Evolutionary conservation across 1,284 basidiomycete species (phyloP), one percentile per base, ranked within the genome.

Genomic region (Xerocomus nothofagi): DNA sequence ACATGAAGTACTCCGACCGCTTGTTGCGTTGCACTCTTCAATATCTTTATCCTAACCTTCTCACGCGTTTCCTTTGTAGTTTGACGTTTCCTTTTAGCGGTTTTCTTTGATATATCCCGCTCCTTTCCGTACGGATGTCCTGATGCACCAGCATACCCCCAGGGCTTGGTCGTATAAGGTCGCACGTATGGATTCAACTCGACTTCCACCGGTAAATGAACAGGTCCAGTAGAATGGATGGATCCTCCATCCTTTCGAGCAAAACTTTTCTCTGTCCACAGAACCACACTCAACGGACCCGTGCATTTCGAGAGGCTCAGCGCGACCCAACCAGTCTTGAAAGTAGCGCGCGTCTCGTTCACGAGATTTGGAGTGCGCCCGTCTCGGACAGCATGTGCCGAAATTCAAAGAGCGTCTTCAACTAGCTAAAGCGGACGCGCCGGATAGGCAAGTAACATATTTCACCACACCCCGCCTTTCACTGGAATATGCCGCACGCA

Each of bases 211-310:
- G 60, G 56, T 1, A 80, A 79, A 59, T 80, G 68, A 17, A 80
- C 67, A 0, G 79, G 74, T 1, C 81, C 80, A 0, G 79, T 81
- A 63, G 82, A 84, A 55, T 82, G 81, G 9, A 82, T 0, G 78
- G 74, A 32, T 76, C 59, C n/a, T 59, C 49, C 72, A 76, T 72
- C 15, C 63, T 11, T 58, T 54, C 34, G 76, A 51, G 17, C 60
- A 49, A 26, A 76, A 56, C 14, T 34, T 39, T 3, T 65, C 61
- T 39, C 76, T 67, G 24, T 78, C 75, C 6, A 50, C 44, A 10
- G 69, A 68, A 4, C 61, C 50, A 32, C 56, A 59, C 11, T 63
- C 62, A 6, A 75, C 78, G 56, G 82, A 83, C 81, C 47, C 80
- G 77, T 2, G 78, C 79, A 48, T 82, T 82, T 78, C 79, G 82